phyloP scores from a whole-genome alignment of 371 early-diverging fungal genomes.

The Thermomucor indicae-seudaticae region DNA sequence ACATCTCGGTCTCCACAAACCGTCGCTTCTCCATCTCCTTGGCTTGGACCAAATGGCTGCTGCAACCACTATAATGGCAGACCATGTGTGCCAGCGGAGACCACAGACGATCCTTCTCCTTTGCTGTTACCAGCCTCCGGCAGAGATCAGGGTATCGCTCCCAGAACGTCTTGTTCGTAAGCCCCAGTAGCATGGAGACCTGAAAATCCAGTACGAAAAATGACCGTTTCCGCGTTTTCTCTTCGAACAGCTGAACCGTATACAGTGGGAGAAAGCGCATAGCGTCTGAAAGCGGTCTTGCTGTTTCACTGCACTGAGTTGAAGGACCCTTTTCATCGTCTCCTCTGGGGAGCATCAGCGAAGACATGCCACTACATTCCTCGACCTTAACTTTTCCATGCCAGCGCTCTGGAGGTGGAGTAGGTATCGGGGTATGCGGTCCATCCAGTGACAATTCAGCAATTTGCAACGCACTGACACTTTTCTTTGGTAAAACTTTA shows the following conservation, averaged over 20 bases:
- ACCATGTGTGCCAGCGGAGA: conserved; percentile 66
- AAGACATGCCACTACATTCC: conserved; percentile 10
- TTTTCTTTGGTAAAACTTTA: conserved; percentile 31
- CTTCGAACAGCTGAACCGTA: conserved; percentile 54
- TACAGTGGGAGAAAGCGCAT: conserved; percentile 62
- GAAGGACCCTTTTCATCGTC: too few species aligned
- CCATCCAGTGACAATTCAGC: conserved; percentile 32
- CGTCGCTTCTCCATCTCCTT: conserved; percentile 31
- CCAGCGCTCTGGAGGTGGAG: conserved; percentile 46
- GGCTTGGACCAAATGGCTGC: conserved; percentile 1
- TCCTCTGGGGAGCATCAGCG: not conserved
- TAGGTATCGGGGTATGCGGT: conserved; percentile 42
- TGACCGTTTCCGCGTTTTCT: conserved; percentile 14
- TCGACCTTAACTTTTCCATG: conserved; percentile 31
- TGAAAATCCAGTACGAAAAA: conserved; percentile 69
- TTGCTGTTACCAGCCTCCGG: conserved; percentile 44
- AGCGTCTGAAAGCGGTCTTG: conserved; percentile 27
- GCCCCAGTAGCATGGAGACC: conserved; percentile 55
- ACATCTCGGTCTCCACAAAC: conserved; percentile 53
- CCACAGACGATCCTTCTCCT: conserved; percentile 71
- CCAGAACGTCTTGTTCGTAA: conserved; percentile 44
- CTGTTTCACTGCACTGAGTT: too few species aligned
- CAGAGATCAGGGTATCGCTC: conserved; percentile 55
- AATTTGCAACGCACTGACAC: conserved; percentile 12
- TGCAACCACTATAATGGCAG: conserved; percentile 24